These are phyloP conservation scores for Echinochloa phyllopogon DNA, from an alignment of 176 grass and related monocot species.

Conservation along the genomic window DNA sequence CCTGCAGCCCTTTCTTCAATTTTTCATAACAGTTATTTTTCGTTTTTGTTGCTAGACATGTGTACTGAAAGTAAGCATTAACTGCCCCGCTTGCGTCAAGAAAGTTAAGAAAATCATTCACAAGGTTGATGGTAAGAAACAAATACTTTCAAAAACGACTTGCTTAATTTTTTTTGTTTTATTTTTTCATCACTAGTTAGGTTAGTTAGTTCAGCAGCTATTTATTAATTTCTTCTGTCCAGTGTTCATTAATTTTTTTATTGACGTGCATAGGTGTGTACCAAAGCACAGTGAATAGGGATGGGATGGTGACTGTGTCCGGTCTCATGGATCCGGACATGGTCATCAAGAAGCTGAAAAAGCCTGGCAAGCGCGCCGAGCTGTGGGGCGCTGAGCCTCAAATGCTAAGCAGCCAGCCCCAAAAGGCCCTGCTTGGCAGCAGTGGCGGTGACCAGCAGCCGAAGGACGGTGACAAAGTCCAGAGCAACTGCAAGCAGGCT, in stretches of 20 bases:
- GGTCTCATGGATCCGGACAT: slow-evolving; percentile 67
- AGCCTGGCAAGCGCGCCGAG: slow-evolving; percentile 66
- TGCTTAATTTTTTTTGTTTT: neutral
- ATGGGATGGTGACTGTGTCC: slow-evolving; percentile 69
- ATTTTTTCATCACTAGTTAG: neutral
- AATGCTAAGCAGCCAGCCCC: slow-evolving; percentile 32
- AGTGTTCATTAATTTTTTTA: neutral
- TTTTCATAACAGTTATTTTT: slow-evolving; percentile 22
- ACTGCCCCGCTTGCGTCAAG: slow-evolving; percentile 72
- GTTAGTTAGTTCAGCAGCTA: neutral
- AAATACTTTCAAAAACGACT: neutral
- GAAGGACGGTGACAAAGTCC: slow-evolving; percentile 48
- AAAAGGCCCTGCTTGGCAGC: slow-evolving; percentile 47
- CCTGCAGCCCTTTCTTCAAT: neutral
- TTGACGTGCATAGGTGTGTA: slow-evolving; percentile 62
- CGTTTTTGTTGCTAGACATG: slow-evolving; percentile 58
- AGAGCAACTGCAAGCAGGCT: slow-evolving; percentile 36
- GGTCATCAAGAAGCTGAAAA: slow-evolving; percentile 72
- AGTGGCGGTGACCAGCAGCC: slow-evolving; percentile 30
- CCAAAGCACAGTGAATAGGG: slow-evolving; percentile 53
- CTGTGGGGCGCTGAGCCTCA: slow-evolving; percentile 54
- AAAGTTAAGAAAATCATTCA: slow-evolving; percentile 75
- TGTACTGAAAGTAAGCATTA: slow-evolving; percentile 76
- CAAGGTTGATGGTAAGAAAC: slow-evolving; percentile 70
- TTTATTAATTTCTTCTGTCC: neutral